phyloP scores from a whole-genome alignment of 2,329 filamentous ascomycete genomes.

The Blastomyces parvus region DNA sequence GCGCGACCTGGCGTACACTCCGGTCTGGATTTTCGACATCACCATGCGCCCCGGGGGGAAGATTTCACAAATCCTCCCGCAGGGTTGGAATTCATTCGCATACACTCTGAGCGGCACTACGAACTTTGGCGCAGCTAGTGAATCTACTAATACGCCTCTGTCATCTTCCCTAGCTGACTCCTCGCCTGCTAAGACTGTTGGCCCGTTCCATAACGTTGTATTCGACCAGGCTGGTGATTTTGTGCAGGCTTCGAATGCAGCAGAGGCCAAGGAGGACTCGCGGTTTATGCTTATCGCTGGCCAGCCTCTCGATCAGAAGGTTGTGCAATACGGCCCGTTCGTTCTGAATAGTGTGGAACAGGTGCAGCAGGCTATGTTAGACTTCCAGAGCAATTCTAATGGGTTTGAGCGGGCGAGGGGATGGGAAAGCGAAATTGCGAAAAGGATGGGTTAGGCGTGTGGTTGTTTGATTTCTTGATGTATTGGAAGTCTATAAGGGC shows the following conservation, averaged over 20 bases:
- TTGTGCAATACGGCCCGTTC: conserved; percentile 79
- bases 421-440: conserved; percentile 82
- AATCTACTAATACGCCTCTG: conserved; percentile 25
- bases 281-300: conserved; percentile 62
- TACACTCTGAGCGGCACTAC: conserved; percentile 72
- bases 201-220: conserved; percentile 77
- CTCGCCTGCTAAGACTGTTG: conserved; percentile 42
- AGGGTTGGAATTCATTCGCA: conserved; percentile 80
- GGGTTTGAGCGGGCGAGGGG: conserved; percentile 70
- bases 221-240: conserved; percentile 72
- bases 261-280: conserved; percentile 49
- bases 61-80: conserved; percentile 64
- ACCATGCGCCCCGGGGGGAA: conserved; percentile 68
- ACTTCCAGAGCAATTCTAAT: conserved; percentile 63
- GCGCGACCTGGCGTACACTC: conserved; percentile 87
- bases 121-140: conserved; percentile 48
- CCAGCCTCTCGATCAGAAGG: conserved; percentile 65
- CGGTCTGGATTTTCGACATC: conserved; percentile 90
- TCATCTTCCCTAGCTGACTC: conserved; percentile 16
- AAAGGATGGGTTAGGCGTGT: conserved; percentile 47
- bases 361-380: conserved; percentile 65
- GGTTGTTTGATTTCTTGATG: background rate
- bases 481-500: background rate
- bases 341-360: conserved; percentile 64
- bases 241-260: conserved; percentile 60